Evolutionary conservation across 2,329 filamentous ascomycete genomes (phyloP), one percentile per base, ranked within the genome.

Genomic region (Zopfia rhizophila): DNA sequence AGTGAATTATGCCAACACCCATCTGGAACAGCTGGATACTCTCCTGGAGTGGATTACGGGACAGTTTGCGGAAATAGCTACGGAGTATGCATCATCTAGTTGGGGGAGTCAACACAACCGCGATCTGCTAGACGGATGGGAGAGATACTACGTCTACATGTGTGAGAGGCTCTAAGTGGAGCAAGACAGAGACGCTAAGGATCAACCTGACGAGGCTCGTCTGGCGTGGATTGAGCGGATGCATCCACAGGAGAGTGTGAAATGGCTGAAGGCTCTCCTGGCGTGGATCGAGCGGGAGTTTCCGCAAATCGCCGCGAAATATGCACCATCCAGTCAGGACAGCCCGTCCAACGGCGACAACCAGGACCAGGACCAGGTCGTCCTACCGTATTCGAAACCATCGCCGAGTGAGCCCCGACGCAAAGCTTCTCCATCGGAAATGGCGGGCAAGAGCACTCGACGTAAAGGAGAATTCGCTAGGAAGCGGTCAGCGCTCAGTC

Each of bases 281-380:
- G 36, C 36, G 23, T 39, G 36, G 36, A 18, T 39, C 23, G 36
- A 39, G 36, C 36, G 23, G 36, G 36, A 39, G 36, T 39, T 39
- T 29, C 36, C 36, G 23, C 7, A 39, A 39, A 39, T 39, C 16
- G 19, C 36, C 17, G 19, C 36, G 23, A 29, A 39, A 29, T 39
- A 29, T 39, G 24, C 36, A 29, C 36, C 23, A 39, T 39, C 17
- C 23, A 29, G 11, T 39, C 36, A 29, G 23, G 36, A 39, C 23
- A 39, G 36, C 19, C 36, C 29, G 23, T 29, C 18, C 36, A 7
- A 39, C 23, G 36, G 22, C 36, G 17, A 13, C 24, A 12, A 39
- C 36, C 22, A 29, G 36, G n/a, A n/a, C n/a, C n/a, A n/a, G n/a
- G 36, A 29, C 21, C 12, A 29, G 23, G 36, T 12, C 36, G 11